Base-by-base conservation (phyloP, 2,329 filamentous ascomycete species). In the Harringtonia aguacate region DNA sequence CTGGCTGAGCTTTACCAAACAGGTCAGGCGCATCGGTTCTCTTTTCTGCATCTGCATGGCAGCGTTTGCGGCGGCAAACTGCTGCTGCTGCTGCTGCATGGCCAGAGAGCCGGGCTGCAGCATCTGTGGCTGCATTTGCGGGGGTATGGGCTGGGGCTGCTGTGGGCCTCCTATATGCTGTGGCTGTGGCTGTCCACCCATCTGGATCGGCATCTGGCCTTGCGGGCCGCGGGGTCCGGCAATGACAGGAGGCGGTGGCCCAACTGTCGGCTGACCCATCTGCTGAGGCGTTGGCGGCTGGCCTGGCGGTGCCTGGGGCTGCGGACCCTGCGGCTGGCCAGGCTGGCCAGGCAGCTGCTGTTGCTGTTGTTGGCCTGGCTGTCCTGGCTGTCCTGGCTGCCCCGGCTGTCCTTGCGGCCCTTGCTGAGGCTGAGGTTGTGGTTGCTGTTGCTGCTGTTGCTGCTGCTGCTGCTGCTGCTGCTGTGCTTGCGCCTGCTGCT, bases 1-100 rank as follows among this genome's bases (percentile, higher is more conserved):
- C 49, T 76, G 73, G 62, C 77, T 69, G 36, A 83, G 59, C 55
- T 71, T 77, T 45, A 82, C 58, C 33, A 81, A 53, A 49, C 73
- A 80, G 45, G 75, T 69, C 4, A 73, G 69, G 55, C 75, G 79
- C 60, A 75, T 66, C 34, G 63, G 62, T 39, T 69, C 70, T 42
- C 66, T 66, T 49, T 68, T 68, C 51, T 73, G 70, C 43, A 71
- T 70, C 46, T 70, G 63, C 43, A 67, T 56, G 10, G 56, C 47
- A 59, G 33, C 65, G 58, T 52, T 63, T 53, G 66, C 59, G 54
- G 55, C 57, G 50, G 54, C 52, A 27, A 57, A 52, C 33, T 61
- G 58, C 30, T 48, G 41, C 22, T 46, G 5, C 55, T 53, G 28
- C 56, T 69, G 64, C 24, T 62, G 57, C 48, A 66, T 62, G 10